These are phyloP conservation scores for Pisolithus marmoratus DNA, from an alignment of 768 basidiomycete genomes.

Conservation along the genomic window DNA sequence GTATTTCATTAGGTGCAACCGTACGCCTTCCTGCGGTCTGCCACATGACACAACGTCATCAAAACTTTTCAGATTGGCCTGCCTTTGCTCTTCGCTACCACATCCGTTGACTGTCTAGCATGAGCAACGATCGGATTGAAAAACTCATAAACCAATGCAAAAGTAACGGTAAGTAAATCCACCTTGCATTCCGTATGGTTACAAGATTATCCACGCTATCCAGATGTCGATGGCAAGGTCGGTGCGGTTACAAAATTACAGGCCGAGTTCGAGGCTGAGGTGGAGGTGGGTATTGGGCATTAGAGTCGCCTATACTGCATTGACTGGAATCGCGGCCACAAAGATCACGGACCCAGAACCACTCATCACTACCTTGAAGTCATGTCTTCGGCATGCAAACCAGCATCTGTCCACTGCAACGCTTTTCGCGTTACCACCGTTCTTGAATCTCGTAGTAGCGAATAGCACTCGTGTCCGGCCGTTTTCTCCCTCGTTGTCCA, in stretches of 20 bases:
- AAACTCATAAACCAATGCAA: constrained; percentile 61
- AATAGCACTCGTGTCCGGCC: constrained; percentile 26
- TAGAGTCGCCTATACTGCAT: constrained; percentile 9
- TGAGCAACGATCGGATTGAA: constrained; percentile 54
- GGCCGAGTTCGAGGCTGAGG: constrained; percentile 62
- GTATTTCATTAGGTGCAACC: background rate
- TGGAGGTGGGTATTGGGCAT: constrained; percentile 46
- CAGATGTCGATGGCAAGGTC: constrained; percentile 77
- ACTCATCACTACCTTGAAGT: constrained; percentile 63
- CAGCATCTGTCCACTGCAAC: constrained; percentile 78
- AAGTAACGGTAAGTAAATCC: constrained; percentile 45
- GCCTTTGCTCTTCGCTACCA: constrained; percentile 6
- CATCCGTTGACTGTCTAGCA: constrained; percentile 24
- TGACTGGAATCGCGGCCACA: constrained; percentile 5
- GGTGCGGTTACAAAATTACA: constrained; percentile 79
- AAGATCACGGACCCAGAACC: constrained; percentile 73
- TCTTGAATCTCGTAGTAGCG: constrained; percentile 58
- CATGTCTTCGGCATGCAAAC: constrained; percentile 74
- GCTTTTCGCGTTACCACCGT: constrained; percentile 59
- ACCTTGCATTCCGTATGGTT: constrained; percentile 3
- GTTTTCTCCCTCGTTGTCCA: constrained; percentile 50
- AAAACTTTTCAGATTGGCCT: constrained; percentile 16
- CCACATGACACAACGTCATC: constrained; percentile 15
- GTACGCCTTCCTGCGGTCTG: constrained; percentile 6
- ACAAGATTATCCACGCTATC: constrained; percentile 6